These are phyloP conservation scores for Lathyrus sativus DNA, from an alignment of 306 rosid genomes.

Conservation along the genomic window DNA sequence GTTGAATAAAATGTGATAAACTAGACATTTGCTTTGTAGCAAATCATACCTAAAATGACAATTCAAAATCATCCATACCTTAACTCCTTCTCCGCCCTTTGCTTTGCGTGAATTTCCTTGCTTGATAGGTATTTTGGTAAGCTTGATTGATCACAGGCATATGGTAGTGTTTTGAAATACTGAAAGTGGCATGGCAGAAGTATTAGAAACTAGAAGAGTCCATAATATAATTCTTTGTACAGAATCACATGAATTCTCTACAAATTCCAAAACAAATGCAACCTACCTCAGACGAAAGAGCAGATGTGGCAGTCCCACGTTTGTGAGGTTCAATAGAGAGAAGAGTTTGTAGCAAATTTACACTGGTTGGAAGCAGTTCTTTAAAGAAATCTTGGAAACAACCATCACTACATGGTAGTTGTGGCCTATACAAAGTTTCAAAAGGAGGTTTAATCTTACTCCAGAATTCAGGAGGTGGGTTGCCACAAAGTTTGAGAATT, in stretches of 20 bases:
- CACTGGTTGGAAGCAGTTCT: constrained; percentile 58
- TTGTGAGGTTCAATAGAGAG: constrained; percentile 89
- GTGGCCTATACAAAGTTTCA: constrained; percentile 88
- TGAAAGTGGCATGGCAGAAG: constrained; percentile 48
- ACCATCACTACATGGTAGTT: constrained; percentile 82
- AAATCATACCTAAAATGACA: constrained; percentile 1
- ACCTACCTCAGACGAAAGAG: constrained; percentile 85
- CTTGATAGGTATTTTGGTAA: constrained; percentile 82
- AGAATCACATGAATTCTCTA: too few species aligned
- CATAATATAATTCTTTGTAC: too few species aligned
- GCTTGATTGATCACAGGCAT: constrained; percentile 95
- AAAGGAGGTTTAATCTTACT: constrained; percentile 87
- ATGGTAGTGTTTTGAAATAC: constrained; percentile 88
- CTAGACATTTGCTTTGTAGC: not conserved
- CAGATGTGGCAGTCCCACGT: constrained; percentile 90
- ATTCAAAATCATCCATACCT: constrained; percentile 57
- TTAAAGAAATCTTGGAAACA: constrained; percentile 72
- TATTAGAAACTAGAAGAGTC: constrained; percentile 32
- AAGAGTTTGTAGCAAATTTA: constrained; percentile 71
- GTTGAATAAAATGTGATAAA: constrained; percentile 4
- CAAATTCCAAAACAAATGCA: not conserved
- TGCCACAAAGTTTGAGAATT: constrained; percentile 96
- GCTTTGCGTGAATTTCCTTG: constrained; percentile 95
- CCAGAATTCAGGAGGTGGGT: constrained; percentile 76
- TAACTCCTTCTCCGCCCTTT: constrained; percentile 72